Conservation (phyloP, 1,139 yeast species). For the Saccharomyces hybrid region DNA sequence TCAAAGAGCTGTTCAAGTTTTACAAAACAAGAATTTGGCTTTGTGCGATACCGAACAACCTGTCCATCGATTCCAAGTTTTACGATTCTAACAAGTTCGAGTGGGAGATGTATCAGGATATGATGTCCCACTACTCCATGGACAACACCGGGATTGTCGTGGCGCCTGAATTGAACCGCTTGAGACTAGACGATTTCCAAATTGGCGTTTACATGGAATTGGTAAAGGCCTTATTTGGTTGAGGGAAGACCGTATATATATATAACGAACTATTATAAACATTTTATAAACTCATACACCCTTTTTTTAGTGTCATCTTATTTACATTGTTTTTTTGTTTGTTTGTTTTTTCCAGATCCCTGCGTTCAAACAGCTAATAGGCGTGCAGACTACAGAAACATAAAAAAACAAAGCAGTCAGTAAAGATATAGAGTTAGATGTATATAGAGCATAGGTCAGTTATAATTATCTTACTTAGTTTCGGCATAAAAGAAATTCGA, state of each 20-base stretch:
- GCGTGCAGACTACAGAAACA: background rate
- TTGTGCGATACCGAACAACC: slow-evolving; percentile 60
- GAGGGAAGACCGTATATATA: background rate
- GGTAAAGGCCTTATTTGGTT: slow-evolving; percentile 22
- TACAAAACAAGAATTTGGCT: slow-evolving; percentile 97
- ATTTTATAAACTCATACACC: slow-evolving; percentile 2
- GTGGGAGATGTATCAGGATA: slow-evolving; percentile 25
- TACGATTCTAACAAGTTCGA: slow-evolving; percentile 25
- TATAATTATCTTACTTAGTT: slow-evolving; percentile 32
- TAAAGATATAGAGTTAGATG: background rate
- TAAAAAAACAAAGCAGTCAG: background rate
- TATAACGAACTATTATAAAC: slow-evolving; percentile 1
- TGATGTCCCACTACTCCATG: slow-evolving; percentile 24
- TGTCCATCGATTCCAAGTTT: slow-evolving; percentile 27
- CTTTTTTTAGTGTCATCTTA: background rate
- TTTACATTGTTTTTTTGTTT: background rate
- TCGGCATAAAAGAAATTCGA: slow-evolving; percentile 77
- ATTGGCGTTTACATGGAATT: slow-evolving; percentile 34
- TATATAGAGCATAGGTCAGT: background rate
- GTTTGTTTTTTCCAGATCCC: background rate
- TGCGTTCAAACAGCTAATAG: background rate
- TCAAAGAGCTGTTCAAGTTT: slow-evolving; percentile 82
- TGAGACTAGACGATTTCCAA: slow-evolving; percentile 30
- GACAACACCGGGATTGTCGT: slow-evolving; percentile 14
- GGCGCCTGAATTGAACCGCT: slow-evolving; percentile 23